Evolutionary conservation across 768 basidiomycete genomes (phyloP).

Genomic region (Russula dissimulans): DNA sequence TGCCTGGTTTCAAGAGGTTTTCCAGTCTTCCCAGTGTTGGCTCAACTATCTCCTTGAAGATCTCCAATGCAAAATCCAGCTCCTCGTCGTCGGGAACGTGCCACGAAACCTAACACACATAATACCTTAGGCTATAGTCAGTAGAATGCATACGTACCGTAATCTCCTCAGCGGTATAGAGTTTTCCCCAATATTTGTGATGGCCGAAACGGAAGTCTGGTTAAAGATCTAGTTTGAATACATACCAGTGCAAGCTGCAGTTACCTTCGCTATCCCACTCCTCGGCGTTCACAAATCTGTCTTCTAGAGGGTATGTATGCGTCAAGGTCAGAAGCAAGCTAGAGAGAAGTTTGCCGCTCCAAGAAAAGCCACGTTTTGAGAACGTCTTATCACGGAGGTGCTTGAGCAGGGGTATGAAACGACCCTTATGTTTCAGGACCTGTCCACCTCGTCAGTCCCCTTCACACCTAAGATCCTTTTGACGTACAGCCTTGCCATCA

Average conservation of each 20-base stretch:
- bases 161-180: slow-evolving; percentile 61
- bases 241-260: slow-evolving; percentile 1
- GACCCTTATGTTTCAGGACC: slow-evolving; percentile 55
- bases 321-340: slow-evolving; percentile 66
- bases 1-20: slow-evolving; percentile 44
- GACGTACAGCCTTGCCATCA: slow-evolving; percentile 51
- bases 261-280: slow-evolving; percentile 68
- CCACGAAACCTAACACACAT: slow-evolving; percentile 51
- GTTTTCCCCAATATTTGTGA: slow-evolving; percentile 71
- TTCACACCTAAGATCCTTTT: not conserved
- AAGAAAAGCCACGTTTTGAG: slow-evolving; percentile 76
- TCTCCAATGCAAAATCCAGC: slow-evolving; percentile 60
- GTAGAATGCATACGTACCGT: slow-evolving; percentile 35
- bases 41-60: slow-evolving; percentile 58
- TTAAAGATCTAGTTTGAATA: not conserved
- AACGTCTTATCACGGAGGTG: slow-evolving; percentile 61
- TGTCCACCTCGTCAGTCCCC: slow-evolving; percentile 24
- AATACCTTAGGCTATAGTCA: not conserved
- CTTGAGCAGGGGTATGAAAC: slow-evolving; percentile 50
- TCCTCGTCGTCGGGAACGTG: slow-evolving; percentile 65
- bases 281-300: slow-evolving; percentile 68
- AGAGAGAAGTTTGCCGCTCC: slow-evolving; percentile 68
- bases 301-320: slow-evolving; percentile 73
- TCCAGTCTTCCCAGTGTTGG: slow-evolving; percentile 54
- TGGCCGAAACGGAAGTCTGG: slow-evolving; percentile 63